Evolutionary conservation across 208 protist genomes (phyloP).

Genomic region (Trypanosoma mega): DNA sequence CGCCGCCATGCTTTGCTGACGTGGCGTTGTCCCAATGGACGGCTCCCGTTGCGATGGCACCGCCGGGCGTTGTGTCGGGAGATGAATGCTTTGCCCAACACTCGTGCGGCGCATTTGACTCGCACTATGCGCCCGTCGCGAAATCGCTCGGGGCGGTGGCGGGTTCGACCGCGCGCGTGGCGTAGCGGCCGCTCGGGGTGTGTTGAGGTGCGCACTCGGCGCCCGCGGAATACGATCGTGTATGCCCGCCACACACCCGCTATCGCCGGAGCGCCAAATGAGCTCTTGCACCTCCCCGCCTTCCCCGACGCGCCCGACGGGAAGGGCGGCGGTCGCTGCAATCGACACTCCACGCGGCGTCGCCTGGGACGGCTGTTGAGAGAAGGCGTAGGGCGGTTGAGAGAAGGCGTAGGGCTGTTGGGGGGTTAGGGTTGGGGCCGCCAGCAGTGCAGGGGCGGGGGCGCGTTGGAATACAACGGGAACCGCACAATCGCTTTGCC

Average conservation of each 20-base stretch:
- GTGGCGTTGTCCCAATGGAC: neutral
- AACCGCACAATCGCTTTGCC: no score
- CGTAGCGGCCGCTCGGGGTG: neutral
- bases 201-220: neutral
- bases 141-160: constrained; percentile 18
- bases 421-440: no score
- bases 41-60: no score
- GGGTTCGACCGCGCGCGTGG: no score
- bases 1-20: neutral
- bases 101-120: constrained; percentile 1
- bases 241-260: constrained; percentile 35
- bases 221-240: constrained; percentile 25
- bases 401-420: no score
- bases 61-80: constrained; percentile 6
- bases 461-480: no score
- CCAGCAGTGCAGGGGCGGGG: no score
- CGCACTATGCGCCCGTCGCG: constrained; percentile 19
- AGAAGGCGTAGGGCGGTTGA: constrained; percentile 18
- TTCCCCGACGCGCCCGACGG: constrained; percentile 12
- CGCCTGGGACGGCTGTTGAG: neutral
- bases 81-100: neutral
- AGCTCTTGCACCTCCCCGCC: constrained; percentile 38
- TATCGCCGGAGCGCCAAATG: constrained; percentile 59
- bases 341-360: constrained; percentile 1
- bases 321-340: constrained; percentile 17